Evolutionary conservation across 257 asterid genomes (phyloP), one percentile per base, ranked within the genome.

Genomic region (Ehretia macrophylla): DNA sequence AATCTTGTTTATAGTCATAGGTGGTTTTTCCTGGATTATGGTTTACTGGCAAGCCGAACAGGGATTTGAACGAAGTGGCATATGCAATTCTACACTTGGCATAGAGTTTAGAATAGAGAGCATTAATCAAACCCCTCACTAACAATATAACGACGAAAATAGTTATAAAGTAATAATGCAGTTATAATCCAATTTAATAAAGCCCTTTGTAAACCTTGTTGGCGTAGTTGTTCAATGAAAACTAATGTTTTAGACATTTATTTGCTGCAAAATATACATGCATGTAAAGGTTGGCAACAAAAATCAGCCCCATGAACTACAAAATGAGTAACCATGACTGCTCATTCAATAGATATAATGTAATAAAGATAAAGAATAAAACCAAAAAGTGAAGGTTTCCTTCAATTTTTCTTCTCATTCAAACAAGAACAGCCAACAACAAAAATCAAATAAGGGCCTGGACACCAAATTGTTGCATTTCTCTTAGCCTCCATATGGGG

Each of bases 401-500:
- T n/a, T n/a, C n/a, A 14, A 4, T 14, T 52, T 23, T 22, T 14
- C 18, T 11, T 27, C 32, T 20, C 38, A 21, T 49, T 12, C 53
- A 40, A 23, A 51, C 47, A 44, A 18, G 49, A 0, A 9, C 17
- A 8, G 60, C 32, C 17, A 32, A 58, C 54, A 17, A 13, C 44
- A 64, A n/a, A n/a, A 45, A 60, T 81, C 75, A 89, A 51, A 93
- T 93, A 35, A 93, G 94, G 32, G 99, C 97, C 45, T 82, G 80
- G 55, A 89, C 83, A 10, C 96, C 97, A 23, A 77, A 72, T 64
- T 87, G 96, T 72, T 89, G 96, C 92, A 93, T 85, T 81, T 93
- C 99, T 66, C 88, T 69, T 51, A 93, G 96, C 87, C 80, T 87
- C 99, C 97, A 93, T 60, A 81, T 76, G 11, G 97, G 87, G 72